Evolutionary conservation across 495 filamentous ascomycete genomes (phyloP), one percentile per base, ranked within the genome.

Genomic region (Neurospora sp.): DNA sequence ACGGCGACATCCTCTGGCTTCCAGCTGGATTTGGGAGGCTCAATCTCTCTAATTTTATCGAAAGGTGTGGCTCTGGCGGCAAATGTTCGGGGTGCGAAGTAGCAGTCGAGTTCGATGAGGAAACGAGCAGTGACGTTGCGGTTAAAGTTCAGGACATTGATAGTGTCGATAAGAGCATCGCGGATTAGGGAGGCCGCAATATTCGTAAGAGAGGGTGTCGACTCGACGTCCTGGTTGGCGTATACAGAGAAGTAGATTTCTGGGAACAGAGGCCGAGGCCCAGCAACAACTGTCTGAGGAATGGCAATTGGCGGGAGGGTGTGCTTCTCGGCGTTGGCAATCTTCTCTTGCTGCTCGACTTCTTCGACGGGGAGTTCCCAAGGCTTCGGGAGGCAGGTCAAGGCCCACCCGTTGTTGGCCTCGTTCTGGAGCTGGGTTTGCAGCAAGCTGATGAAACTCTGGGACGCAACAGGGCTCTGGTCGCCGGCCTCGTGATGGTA

Each of bases 1-100:
- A 99, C 93, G 14, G 93, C 93, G 61, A 98, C 92, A 83, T 99
- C 96, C 84, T 99, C 96, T 0, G 96, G 94, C 81, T 99, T 99
- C 96, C 96, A 99, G 0, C 92, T 92, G 5, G 91, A 89, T 69
- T 88, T 88, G 39, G 90, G 91, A 2, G 83, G 83, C 39, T 90
- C 87, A 14, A 93, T 83, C 69, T 98, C 94, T 16, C 91, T 88
- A 59, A 99, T 86, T 71, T 90, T 89, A 79, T 98, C 96, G 76
- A 96, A 98, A 0, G 92, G 91, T 4, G 93, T 98, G 4, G 93
- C 94, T 70, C 96, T 90, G 80, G 96, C 94, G 72, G 97, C 91
- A 79, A 99, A 99, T 4, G 91, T 97, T 68, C 91, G 86, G 6
- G 91, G 86, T 2, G 94, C 86, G 82, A 96, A 99, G 81, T 94